Evolutionary conservation across 2,329 filamentous ascomycete species (phyloP), one percentile per base, ranked within the genome.

Genomic region (Fusarium sambucinum): DNA sequence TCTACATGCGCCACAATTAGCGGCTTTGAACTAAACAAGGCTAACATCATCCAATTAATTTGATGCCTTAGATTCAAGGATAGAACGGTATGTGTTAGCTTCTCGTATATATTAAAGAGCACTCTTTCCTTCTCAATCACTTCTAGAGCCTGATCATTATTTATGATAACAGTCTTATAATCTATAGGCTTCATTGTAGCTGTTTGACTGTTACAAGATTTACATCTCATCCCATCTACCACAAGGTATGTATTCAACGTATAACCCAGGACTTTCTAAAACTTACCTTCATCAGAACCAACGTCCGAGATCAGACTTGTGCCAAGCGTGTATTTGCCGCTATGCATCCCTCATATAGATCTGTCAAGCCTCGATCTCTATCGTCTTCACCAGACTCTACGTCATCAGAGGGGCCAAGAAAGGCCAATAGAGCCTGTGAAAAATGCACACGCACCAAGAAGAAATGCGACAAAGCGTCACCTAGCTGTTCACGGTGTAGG

Each of bases 361-460:
- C 54, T 35, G 57, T 42, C 45, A 71, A 72, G 41, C 57, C 65
- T 19, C 68, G 58, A 29, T 73, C 66, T 30, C 47, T 60, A 48
- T 69, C 69, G 35, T 70, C 70, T 10, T 72, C 67, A 14, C 60
- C 66, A 40, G 66, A 64, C 37, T 72, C 74, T 32, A 58, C 72
- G 29, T 66, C 69, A 11, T 58, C 74, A 42, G 69, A 73, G 51
- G 68, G 71, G 17, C 45, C 56, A 14, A 73, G 68, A 41, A 76
- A 75, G 52, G 77, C 76, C 33, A 75, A 74, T 58, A 69, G 77
- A 35, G 76, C 77, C 25, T 78, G 77, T 62, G 77, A 78, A 57
- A 78, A 77, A 54, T 78, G 77, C 55, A 78, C 77, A 0, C 64
- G 77, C 17, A 78, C 75, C 17, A 78, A 78, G 62, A 78, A 78